These are phyloP conservation scores for Phytophthora pini DNA, from an alignment of 352 stramenopile species.

Conservation along the genomic window DNA sequence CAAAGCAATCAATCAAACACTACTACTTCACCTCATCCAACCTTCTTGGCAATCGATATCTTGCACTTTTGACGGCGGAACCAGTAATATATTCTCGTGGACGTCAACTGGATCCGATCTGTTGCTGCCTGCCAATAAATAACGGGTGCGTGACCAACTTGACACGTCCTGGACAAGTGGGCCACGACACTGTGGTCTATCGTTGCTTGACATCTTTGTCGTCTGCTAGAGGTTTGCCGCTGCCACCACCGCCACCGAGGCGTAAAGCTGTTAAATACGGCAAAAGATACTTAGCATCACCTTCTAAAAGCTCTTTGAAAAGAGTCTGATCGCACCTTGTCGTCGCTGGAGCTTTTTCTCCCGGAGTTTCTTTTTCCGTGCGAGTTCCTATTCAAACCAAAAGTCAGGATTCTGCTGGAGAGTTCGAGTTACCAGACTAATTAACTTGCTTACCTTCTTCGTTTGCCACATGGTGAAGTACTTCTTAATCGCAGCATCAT, in stretches of 20 bases:
- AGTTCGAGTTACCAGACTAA: not conserved
- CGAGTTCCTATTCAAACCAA: slow-evolving; percentile 49
- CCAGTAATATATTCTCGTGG: slow-evolving; percentile 20
- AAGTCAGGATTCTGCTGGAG: no score
- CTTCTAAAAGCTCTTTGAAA: not conserved
- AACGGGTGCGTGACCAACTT: slow-evolving; percentile 21
- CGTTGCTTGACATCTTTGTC: slow-evolving; percentile 33
- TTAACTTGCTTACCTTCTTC: slow-evolving; percentile 59
- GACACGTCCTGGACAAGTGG: slow-evolving; percentile 5
- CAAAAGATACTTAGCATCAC: not conserved
- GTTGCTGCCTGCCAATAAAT: slow-evolving; percentile 44
- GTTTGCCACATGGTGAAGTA: slow-evolving; percentile 69
- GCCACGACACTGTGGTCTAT: slow-evolving; percentile 35
- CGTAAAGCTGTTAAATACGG: slow-evolving; percentile 26
- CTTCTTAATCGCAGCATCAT: slow-evolving; percentile 56
- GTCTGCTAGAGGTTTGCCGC: slow-evolving; percentile 30
- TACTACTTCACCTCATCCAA: no score
- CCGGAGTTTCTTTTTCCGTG: slow-evolving; percentile 75
- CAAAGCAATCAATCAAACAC: not conserved
- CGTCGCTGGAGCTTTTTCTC: slow-evolving; percentile 75
- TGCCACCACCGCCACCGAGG: slow-evolving; percentile 30
- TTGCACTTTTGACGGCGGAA: not conserved
- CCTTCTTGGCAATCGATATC: no score
- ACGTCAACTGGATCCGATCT: slow-evolving; percentile 13
- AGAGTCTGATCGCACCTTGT: slow-evolving; percentile 43